These are phyloP conservation scores for Handroanthus guayacan DNA, from an alignment of 257 asterid genomes.

Conservation along the genomic window DNA sequence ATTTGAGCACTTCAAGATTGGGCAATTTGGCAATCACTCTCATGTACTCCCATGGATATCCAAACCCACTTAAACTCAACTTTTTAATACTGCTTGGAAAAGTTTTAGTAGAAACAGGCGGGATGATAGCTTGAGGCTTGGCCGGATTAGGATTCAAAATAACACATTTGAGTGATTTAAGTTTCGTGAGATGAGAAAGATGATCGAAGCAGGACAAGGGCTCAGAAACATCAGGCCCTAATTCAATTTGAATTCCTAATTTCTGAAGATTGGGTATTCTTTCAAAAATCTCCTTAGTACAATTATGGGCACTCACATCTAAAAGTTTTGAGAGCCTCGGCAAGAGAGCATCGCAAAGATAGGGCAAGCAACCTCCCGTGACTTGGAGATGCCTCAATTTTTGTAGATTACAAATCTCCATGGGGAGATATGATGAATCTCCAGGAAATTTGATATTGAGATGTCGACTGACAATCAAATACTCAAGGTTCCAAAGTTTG, in stretches of 20 bases:
- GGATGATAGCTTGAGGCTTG: too few relatives aligned
- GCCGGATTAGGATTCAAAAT: constrained; percentile 27
- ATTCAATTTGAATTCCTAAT: neutral
- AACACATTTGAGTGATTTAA: constrained; percentile 18
- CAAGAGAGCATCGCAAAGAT: too few relatives aligned
- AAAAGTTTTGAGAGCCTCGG: too few relatives aligned
- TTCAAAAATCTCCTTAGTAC: neutral
- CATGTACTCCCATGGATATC: neutral
- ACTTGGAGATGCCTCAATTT: too few relatives aligned
- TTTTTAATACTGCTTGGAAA: too few relatives aligned
- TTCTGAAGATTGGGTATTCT: neutral
- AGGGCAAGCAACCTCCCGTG: neutral
- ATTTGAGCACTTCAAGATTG: constrained; percentile 20
- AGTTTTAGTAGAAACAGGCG: too few relatives aligned
- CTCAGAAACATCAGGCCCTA: too few relatives aligned
- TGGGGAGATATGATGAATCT: neutral
- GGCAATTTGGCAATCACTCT: neutral
- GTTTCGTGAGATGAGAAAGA: neutral
- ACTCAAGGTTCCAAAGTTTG: constrained; percentile 16
- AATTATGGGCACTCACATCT: too few relatives aligned
- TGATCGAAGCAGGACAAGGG: neutral
- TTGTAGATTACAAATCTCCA: too few relatives aligned
- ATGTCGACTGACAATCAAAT: too few relatives aligned
- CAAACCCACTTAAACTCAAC: too few relatives aligned
- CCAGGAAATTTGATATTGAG: neutral